phyloP scores from a whole-genome alignment of 164 flowering plant genomes.

The Stephania cephalantha region DNA sequence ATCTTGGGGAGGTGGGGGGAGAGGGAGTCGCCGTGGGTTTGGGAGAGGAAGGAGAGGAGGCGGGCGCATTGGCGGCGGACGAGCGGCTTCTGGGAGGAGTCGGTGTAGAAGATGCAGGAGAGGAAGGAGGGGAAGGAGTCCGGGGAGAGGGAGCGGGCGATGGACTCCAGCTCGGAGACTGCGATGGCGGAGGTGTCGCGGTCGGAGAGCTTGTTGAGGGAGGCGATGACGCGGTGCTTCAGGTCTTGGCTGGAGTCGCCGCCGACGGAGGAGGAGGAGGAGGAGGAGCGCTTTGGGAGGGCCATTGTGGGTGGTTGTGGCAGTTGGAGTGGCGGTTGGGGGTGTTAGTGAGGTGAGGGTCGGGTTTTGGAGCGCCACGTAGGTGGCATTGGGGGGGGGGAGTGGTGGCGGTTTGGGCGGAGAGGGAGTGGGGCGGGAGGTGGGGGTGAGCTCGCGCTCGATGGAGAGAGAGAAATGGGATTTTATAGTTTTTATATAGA shows the following conservation, averaged over 20 bases:
- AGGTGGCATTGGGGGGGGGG: too few relatives aligned
- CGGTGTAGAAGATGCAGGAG: conserved; percentile 63
- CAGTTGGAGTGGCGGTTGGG: background rate
- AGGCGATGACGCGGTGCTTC: conserved; percentile 52
- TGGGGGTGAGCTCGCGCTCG: background rate
- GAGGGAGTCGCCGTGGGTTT: conserved; percentile 42
- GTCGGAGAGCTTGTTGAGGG: conserved; percentile 75
- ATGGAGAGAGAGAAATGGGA: background rate
- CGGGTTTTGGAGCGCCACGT: too few relatives aligned
- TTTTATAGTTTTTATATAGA: background rate
- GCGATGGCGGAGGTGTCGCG: conserved; percentile 72
- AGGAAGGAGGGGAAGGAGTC: conserved; percentile 53
- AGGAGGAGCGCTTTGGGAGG: conserved; percentile 6
- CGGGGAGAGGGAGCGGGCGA: conserved; percentile 38
- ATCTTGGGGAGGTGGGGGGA: conserved; percentile 58
- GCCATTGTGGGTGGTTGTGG: background rate
- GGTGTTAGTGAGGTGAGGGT: background rate
- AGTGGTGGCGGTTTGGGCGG: background rate
- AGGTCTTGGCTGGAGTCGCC: conserved; percentile 36
- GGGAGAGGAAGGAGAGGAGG: conserved; percentile 49
- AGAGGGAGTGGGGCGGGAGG: background rate
- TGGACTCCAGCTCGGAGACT: conserved; percentile 63
- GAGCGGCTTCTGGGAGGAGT: conserved; percentile 56
- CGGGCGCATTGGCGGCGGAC: conserved; percentile 64
- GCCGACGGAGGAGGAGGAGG: too few relatives aligned